These are phyloP conservation scores for Collariella sp. DNA, from an alignment of 495 filamentous ascomycete genomes.

Conservation along the genomic window DNA sequence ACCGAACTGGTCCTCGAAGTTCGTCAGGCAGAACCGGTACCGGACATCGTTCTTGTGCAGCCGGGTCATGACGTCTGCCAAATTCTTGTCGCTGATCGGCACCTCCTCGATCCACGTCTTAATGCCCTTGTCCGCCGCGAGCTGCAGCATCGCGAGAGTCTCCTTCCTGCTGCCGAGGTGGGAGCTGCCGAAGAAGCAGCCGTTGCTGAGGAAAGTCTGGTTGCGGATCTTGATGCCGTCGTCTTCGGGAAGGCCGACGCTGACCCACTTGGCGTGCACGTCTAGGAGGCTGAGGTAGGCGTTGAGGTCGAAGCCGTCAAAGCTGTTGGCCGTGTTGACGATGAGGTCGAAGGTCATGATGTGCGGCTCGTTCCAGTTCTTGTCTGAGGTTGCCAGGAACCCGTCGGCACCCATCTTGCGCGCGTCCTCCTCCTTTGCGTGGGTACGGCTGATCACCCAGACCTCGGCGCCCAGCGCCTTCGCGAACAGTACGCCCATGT, in stretches of 20 bases:
- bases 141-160: conserved; percentile 72
- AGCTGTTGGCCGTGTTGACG: conserved; percentile 48
- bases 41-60: conserved; percentile 64
- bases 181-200: conserved; percentile 69
- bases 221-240: conserved; percentile 66
- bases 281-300: conserved; percentile 73
- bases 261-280: conserved; percentile 75
- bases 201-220: conserved; percentile 67
- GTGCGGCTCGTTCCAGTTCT: conserved; percentile 54
- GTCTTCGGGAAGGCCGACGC: conserved; percentile 75
- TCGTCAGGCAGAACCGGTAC: conserved; percentile 43
- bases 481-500: conserved; percentile 63
- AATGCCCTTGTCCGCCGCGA: conserved; percentile 73
- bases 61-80: conserved; percentile 56
- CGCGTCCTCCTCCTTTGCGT: conserved; percentile 62
- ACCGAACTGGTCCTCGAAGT: conserved; percentile 38
- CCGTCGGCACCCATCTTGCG: conserved; percentile 62
- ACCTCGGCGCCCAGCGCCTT: conserved; percentile 63
- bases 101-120: conserved; percentile 76
- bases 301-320: conserved; percentile 48
- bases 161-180: conserved; percentile 76
- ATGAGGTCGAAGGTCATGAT: conserved; percentile 52
- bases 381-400: conserved; percentile 58
- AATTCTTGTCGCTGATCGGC: conserved; percentile 58
- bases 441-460: conserved; percentile 60